Percentiles rank a stretch among this genome's conserved stretches.
These are phyloP conservation scores for Hevea brasiliensis DNA, from an alignment of 345 rosid species.

Conservation along the genomic window DNA sequence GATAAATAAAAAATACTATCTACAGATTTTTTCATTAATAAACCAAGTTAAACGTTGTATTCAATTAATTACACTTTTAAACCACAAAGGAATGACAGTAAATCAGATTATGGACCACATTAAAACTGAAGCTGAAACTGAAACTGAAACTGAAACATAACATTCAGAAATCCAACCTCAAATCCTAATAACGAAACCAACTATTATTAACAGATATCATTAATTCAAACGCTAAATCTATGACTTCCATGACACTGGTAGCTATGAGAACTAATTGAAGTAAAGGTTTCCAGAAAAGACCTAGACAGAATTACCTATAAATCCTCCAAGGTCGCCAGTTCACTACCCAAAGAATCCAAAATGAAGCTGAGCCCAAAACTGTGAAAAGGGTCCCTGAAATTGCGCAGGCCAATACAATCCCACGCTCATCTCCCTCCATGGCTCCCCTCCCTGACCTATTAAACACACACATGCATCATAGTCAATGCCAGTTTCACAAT, in stretches of 20 bases:
- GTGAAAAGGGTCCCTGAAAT: constrained; percentile 85
- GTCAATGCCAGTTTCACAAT: constrained; percentile 12
- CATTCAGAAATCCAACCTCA: neutral
- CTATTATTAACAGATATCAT: neutral
- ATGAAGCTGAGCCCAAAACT: constrained; percentile 73
- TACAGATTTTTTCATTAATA: no score
- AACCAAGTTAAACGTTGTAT: neutral
- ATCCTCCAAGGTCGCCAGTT: constrained; percentile 99
- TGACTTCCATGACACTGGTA: constrained; percentile 1
- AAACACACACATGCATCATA: constrained; percentile 32
- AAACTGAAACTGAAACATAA: neutral
- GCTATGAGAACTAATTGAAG: neutral
- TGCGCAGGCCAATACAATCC: constrained; percentile 64
- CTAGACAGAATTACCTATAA: constrained; percentile 56
- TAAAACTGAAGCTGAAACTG: neutral
- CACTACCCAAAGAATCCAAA: constrained; percentile 85
- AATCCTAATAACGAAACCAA: constrained; percentile 2
- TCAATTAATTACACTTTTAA: constrained; percentile 1
- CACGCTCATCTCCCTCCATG: constrained; percentile 82
- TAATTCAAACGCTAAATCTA: constrained; percentile 6
- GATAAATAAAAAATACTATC: neutral
- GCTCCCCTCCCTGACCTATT: constrained; percentile 55
- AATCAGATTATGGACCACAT: neutral
- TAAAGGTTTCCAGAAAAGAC: neutral
- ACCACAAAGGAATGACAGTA: constrained; percentile 1